Evolutionary conservation across 805 yeast species (phyloP), one percentile per base, ranked within the genome.

Genomic region (Ogataea chonburiensis): DNA sequence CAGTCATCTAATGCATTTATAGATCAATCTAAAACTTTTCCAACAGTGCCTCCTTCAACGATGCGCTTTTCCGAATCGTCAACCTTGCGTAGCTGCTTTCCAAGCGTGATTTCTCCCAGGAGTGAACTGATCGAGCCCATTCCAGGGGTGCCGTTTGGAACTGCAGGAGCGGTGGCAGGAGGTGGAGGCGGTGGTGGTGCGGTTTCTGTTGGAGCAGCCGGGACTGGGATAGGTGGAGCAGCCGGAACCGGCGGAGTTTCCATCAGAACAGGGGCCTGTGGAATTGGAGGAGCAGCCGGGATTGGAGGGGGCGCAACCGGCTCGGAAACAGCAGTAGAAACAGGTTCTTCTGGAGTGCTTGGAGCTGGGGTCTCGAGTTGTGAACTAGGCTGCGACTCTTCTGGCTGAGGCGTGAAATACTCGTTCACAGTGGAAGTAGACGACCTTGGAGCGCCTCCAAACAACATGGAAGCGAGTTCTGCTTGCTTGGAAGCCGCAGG

Each of bases 41-140:
- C 83, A 14, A 70, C 79, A 7, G 57, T 52, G 9, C 69, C 66
- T 10, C 72, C 68, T 28, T 66, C 70, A 10, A 70, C 62, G 29
- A 73, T 63, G 27, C 67, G 68, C 48, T 73, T 68, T 37, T 73
- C 68, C 20, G 60, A 56, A 4, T 71, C 73, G 35, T 65, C 64
- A 3, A 79, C 84, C 47, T 65, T 75, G 42, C 63, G 70, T 53
- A 79, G 66, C 2, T 66, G 33, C 24, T 58, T 66, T 3, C 86
- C 86, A 1, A 70, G 62, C 8, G 64, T 63, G 34, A 79, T 79
- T 53, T 79, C 79, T 3, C 80, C 79, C 35, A 80, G 61, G 17
- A 80, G 56, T 27, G 67, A 61, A 17, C 57, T 57, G 16, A 64
- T 58, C 10, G 59, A 36, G 21, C 38, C 40, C 3, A 61, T 49